phyloP scores from a whole-genome alignment of 371 early-diverging fungal species.

The Rhizopus arrhizus region DNA sequence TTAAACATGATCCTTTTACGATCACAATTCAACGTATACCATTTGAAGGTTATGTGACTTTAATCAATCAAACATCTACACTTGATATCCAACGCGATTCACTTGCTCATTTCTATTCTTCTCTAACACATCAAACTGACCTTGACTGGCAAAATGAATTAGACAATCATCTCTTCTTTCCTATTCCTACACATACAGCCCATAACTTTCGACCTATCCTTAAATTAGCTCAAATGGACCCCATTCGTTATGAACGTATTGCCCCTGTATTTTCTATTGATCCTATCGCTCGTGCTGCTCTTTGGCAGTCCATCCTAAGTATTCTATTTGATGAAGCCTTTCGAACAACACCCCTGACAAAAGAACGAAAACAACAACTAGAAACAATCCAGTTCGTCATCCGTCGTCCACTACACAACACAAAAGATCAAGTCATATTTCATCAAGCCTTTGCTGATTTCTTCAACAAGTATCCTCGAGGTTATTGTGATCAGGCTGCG shows the following conservation, averaged over 20 bases:
- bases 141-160: neutral
- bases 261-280: slow-evolving; percentile 32
- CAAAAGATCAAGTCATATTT: slow-evolving; percentile 16
- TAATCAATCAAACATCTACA: slow-evolving; percentile 5
- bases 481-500: slow-evolving; percentile 20
- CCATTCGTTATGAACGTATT: neutral
- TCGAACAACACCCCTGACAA: slow-evolving; percentile 7
- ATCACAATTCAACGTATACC: slow-evolving; percentile 22
- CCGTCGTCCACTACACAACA: slow-evolving; percentile 5
- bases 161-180: slow-evolving; percentile 13
- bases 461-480: slow-evolving; percentile 26
- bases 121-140: neutral
- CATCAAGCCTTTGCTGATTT: slow-evolving; percentile 23
- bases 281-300: slow-evolving; percentile 20
- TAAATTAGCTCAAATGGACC: slow-evolving; percentile 13
- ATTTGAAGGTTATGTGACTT: slow-evolving; percentile 31
- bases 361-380: slow-evolving; percentile 10
- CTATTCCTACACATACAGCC: slow-evolving; percentile 2
- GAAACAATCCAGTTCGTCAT: neutral
- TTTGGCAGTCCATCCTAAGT: slow-evolving; percentile 29
- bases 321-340: slow-evolving; percentile 33
- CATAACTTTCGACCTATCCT: slow-evolving; percentile 10
- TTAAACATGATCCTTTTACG: slow-evolving; percentile 11
- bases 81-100: neutral
- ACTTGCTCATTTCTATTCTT: neutral